Conservation (phyloP, 139 green algal genomes). For the Chlorella sorokiniana region DNA sequence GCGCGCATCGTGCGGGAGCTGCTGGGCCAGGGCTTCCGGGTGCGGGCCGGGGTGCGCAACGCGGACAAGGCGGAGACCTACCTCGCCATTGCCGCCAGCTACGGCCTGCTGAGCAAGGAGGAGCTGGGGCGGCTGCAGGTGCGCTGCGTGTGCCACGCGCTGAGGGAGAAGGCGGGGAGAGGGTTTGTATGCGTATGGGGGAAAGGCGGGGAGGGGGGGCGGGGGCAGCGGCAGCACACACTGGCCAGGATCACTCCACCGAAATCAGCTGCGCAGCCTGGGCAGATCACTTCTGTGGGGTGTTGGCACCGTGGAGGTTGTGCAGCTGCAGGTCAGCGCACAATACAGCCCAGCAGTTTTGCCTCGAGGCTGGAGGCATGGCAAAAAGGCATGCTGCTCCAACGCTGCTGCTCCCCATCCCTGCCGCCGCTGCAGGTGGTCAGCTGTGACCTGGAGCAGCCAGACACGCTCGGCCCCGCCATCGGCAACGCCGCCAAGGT, state of each 20-base stretch:
- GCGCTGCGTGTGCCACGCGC: neutral
- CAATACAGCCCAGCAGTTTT: no score
- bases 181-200: neutral
- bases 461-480: conserved; percentile 60
- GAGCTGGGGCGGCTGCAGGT: conserved; percentile 47
- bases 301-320: no score
- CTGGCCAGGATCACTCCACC: no score
- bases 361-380: no score
- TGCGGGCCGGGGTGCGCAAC: conserved; percentile 78
- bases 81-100: conserved; percentile 53
- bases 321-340: no score
- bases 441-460: conserved; percentile 67
- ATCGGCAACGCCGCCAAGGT: conserved; percentile 74
- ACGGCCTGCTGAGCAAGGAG: conserved; percentile 60
- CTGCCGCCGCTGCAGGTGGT: conserved; percentile 46
- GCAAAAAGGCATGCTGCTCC: no score
- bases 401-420: neutral
- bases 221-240: no score
- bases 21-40: conserved; percentile 59
- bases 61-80: conserved; percentile 58
- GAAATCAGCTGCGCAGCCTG: no score
- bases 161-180: neutral
- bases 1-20: conserved; percentile 73
- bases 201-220: no score
- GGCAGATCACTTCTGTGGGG: no score